Base-by-base conservation (phyloP, 1,284 basidiomycete species). In the Trametes pubescens region DNA sequence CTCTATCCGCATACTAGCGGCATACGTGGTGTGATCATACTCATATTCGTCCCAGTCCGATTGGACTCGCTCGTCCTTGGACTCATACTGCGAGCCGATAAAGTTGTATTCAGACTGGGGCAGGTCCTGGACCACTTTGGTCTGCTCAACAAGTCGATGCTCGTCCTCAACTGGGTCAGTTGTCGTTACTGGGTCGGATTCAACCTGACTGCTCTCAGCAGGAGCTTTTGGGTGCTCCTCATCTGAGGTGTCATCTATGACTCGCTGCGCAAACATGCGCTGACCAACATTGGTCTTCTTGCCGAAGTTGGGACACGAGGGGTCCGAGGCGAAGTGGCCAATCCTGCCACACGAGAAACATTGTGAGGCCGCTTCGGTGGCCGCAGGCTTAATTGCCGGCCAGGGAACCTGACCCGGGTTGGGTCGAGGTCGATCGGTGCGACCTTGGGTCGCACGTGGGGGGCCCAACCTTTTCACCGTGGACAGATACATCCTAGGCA, bases 311-410 rank as follows among this genome's bases (percentile, higher is more conserved):
- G 58, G 58, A 21, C 48, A 59, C 10, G 21, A 6, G 16, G 49
- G 58, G 37, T 59, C 58, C 3, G 37, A 51, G 9, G 21, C n/a
- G 16, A 51, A 59, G 38, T 59, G 58, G 5, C 58, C 58, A 10
- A 44, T n/a, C 24, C 40, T 38, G 13, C 58, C 56, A 38, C 46
- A 57, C 8, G 32, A 37, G 24, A 44, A 49, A 37, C 56, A 49
- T 29, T 34, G 46, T 9, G 22, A 11, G 10, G 24, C 43, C 6
- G 22, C 32, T 47, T 32, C 29, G 2, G 2, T 29, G 13, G 43
- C n/a, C 11, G 29, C 34, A 0, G n/a, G 32, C 21, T 22, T 37
- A 4, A 8, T 9, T 3, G 35, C 18, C 2, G 18, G 26, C 37
- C 38, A 2, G 16, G 13, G 14, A 1, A 26, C 5, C 10, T 16